Base-by-base conservation (phyloP, 805 yeast species). In the Cyberlindnera galapagoensis region DNA sequence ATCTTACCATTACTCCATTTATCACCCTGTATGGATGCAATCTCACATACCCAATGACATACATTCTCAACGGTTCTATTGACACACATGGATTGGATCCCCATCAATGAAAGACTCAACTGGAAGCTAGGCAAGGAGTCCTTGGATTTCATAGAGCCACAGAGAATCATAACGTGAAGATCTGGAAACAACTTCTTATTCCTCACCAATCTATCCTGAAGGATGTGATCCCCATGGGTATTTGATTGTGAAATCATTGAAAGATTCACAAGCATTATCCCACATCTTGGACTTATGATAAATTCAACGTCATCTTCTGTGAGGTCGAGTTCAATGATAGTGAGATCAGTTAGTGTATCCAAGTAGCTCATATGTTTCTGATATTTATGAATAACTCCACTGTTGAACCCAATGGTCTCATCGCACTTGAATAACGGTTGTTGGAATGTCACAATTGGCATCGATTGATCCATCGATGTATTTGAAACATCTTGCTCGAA, bases 261-360 rank as follows among this genome's bases (percentile, higher is more conserved):
- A 7, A 35, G 18, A 7, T 36, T 28, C 3, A 48, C 16, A 2
- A 45, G n/a, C 17, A 45, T 22, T 1, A 48, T 21, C 2, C 42
- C 46, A 31, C 34, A 33, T 1, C 19, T 26, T 4, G 45, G 10
- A 1, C 43, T 34, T 7, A 46, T 21, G 9, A 47, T 18, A 11
- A 46, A 35, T 21, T 46, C 51, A 14, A 39, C 45, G 18, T 42
- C 44, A 6, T 16, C 14, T 4, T 29, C 33, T 3, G 24, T 35
- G 19, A 47, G 14, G 1, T 46, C 51, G 12, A 34, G 30, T 21
- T 48, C 52, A 23, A 36, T 14, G 3, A 44, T 29, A 4, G 32
- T 24, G 2, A 48, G 20, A 3, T 15, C 14, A 20, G 26, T 36
- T 24, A 7, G 29, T 11, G 13, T 14, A 2, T 16, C 26, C 35